A percentile compares a stretch with the other conserved stretches of the same genome.
phyloP scores from a whole-genome alignment of 352 stramenopile genomes.

The Poterioochromonas sp. region DNA sequence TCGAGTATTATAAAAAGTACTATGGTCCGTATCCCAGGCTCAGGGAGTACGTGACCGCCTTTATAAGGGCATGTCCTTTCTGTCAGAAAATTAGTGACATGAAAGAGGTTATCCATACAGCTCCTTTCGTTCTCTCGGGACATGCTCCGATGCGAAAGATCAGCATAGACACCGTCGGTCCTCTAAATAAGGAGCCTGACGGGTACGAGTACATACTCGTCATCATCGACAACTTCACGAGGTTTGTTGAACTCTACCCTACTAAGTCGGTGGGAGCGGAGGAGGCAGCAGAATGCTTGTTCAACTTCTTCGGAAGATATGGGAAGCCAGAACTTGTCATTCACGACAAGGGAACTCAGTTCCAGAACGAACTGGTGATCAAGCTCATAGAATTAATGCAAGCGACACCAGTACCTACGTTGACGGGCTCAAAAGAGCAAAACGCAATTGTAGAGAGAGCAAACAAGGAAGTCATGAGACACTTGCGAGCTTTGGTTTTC shows the following conservation, averaged over 20 bases:
- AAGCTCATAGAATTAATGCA: not conserved
- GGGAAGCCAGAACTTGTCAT: not conserved
- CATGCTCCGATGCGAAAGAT: not conserved
- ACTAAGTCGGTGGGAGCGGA: not conserved
- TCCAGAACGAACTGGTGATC: not conserved
- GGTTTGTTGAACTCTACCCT: not conserved
- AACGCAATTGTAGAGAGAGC: conserved; percentile 11
- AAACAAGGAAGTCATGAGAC: not conserved
- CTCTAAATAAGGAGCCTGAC: not conserved
- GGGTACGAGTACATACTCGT: not conserved
- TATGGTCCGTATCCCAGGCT: too few relatives aligned
- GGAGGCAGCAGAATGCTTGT: not conserved
- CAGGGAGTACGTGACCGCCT: not conserved
- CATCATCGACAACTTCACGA: conserved; percentile 15
- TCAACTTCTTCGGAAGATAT: not conserved
- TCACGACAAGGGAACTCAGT: conserved; percentile 1
- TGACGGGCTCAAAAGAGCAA: not conserved
- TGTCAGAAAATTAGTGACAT: not conserved
- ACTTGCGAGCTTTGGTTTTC: not conserved
- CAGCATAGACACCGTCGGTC: not conserved
- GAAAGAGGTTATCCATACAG: not conserved
- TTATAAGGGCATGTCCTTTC: not conserved
- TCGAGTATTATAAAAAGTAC: too few relatives aligned
- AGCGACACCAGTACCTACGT: not conserved
- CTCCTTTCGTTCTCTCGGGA: not conserved